Evolutionary conservation across 345 rosid species (phyloP).

Genomic region (Aquilaria yunnanensis): DNA sequence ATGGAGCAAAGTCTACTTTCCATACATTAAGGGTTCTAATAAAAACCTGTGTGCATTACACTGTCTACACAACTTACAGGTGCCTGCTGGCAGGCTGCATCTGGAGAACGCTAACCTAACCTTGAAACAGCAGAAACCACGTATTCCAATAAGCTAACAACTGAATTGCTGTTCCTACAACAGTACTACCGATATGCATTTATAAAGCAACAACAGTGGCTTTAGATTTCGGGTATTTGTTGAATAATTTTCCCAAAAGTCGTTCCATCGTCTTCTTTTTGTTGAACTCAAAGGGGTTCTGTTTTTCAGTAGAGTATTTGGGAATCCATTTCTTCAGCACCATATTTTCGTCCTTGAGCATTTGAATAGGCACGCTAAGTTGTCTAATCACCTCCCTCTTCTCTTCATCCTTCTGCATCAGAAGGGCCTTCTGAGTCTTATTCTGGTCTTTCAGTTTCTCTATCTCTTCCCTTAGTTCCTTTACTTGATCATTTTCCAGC

Average conservation of each 20-base stretch:
- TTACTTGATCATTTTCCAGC: slow-evolving; percentile 11
- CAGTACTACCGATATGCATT: background rate
- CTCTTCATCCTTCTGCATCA: slow-evolving; percentile 64
- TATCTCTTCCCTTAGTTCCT: slow-evolving; percentile 45
- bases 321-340: slow-evolving; percentile 25
- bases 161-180: background rate
- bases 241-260: slow-evolving; percentile 18
- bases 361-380: slow-evolving; percentile 41
- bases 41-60: background rate
- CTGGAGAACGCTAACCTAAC: too few species aligned
- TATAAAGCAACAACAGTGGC: slow-evolving; percentile 17
- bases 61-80: background rate
- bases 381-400: slow-evolving; percentile 75
- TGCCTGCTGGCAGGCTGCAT: too few species aligned
- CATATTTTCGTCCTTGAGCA: slow-evolving; percentile 52
- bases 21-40: too few species aligned
- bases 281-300: background rate
- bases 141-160: background rate
- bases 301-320: background rate
- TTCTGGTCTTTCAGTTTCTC: slow-evolving; percentile 35
- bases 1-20: too few species aligned
- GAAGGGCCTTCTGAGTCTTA: slow-evolving; percentile 27
- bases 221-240: slow-evolving; percentile 16
- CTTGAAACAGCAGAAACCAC: too few species aligned
- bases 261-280: background rate